A percentile compares a stretch with the other conserved stretches of the same genome.
Evolutionary conservation across 208 protist species (phyloP).

Genomic region (Angomonas deanei): DNA sequence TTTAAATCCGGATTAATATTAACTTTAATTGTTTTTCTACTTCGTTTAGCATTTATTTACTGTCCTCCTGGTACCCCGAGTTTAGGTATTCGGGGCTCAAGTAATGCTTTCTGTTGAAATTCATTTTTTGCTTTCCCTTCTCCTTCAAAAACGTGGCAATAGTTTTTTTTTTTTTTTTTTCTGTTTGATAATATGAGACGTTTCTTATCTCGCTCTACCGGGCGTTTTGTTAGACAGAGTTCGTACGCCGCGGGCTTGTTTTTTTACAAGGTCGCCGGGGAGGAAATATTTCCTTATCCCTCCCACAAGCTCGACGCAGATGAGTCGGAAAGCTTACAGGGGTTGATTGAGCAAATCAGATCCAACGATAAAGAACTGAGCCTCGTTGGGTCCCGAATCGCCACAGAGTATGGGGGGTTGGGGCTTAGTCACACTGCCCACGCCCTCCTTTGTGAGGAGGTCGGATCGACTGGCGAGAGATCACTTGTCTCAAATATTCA

Average conservation of each 20-base stretch:
- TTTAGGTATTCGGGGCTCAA: not conserved
- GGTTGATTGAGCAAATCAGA: slow-evolving; percentile 69
- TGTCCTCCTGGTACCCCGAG: too few relatives aligned
- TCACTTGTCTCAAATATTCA: slow-evolving; percentile 50
- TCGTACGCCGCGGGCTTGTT: slow-evolving; percentile 84
- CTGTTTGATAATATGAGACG: slow-evolving; percentile 29
- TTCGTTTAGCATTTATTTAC: not conserved
- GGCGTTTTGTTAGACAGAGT: slow-evolving; percentile 27
- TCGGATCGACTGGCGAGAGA: slow-evolving; percentile 48
- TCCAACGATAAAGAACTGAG: slow-evolving; percentile 52
- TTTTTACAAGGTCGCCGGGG: slow-evolving; percentile 63
- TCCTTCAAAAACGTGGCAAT: too few relatives aligned
- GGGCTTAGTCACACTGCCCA: slow-evolving; percentile 73
- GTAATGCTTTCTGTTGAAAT: not conserved
- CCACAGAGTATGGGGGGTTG: slow-evolving; percentile 77
- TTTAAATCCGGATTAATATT: not conserved
- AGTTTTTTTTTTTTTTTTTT: slow-evolving; percentile 16
- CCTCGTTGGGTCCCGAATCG: slow-evolving; percentile 62
- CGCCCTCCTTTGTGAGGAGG: slow-evolving; percentile 72
- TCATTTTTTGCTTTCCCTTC: slow-evolving; percentile 3
- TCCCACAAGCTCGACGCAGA: slow-evolving; percentile 64
- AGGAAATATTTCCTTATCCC: slow-evolving; percentile 79
- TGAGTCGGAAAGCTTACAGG: slow-evolving; percentile 72
- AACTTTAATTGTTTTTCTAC: not conserved
- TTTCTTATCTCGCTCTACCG: slow-evolving; percentile 12